Evolutionary conservation across 2,329 filamentous ascomycete species (phyloP).

Genomic region (Colletotrichum lini): DNA sequence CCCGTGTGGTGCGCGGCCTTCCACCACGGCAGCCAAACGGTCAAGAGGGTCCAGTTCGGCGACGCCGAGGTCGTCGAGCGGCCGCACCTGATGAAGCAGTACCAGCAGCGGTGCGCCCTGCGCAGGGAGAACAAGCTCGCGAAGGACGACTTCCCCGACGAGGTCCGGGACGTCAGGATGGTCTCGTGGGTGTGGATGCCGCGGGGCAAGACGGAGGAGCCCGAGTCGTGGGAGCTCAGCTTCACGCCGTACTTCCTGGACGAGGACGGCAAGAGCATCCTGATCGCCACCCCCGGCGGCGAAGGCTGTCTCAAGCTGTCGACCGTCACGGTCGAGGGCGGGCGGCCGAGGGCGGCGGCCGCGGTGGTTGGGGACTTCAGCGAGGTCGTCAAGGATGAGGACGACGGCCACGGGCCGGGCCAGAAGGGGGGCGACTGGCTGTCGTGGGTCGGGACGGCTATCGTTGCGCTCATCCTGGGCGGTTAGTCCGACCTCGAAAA

Average conservation of each 20-base stretch:
- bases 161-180: background rate
- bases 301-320: constrained; percentile 29
- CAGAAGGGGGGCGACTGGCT: background rate
- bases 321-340: constrained; percentile 39
- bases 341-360: constrained; percentile 20
- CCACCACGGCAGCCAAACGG: constrained; percentile 43
- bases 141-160: background rate
- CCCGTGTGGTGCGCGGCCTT: constrained; percentile 72
- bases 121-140: background rate
- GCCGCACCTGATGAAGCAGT: background rate
- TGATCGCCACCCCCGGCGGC: constrained; percentile 10
- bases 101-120: background rate
- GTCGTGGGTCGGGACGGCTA: no score
- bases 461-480: no score
- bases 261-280: constrained; percentile 21
- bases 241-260: constrained; percentile 17
- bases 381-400: background rate
- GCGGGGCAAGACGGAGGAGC: background rate
- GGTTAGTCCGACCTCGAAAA: no score
- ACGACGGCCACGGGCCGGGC: background rate
- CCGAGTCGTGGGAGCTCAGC: background rate
- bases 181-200: constrained; percentile 23
- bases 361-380: constrained; percentile 13
- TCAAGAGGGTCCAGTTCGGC: constrained; percentile 58
- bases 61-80: constrained; percentile 47